Conservation (phyloP, 192 early-diverging fungal genomes). For the Piromyces finnis region DNA sequence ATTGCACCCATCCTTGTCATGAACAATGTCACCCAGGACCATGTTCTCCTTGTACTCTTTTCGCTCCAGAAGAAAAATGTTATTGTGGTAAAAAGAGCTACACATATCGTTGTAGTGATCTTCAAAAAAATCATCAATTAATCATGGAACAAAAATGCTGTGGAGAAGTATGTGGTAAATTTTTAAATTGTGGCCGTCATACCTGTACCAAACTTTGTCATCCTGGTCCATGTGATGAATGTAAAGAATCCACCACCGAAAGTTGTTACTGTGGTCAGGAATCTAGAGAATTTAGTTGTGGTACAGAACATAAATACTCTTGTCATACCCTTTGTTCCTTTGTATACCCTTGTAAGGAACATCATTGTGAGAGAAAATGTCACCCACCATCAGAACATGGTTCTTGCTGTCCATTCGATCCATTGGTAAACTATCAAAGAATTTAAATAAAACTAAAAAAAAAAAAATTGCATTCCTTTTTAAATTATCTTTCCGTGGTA, state of each 20-base stretch:
- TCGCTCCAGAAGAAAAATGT: conserved; percentile 58
- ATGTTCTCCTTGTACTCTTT: conserved; percentile 71
- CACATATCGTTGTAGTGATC: conserved; percentile 55
- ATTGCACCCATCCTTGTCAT: conserved; percentile 60
- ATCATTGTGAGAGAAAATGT: conserved; percentile 26
- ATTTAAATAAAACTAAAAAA: conserved; percentile 6
- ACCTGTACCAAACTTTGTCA: conserved; percentile 47
- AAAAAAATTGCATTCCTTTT: no score
- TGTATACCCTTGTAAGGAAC: conserved; percentile 24
- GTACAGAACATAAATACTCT: conserved; percentile 26
- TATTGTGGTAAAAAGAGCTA: conserved; percentile 59
- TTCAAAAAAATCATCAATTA: conserved; percentile 11
- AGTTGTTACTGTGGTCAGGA: conserved; percentile 51
- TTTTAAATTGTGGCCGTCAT: conserved; percentile 55
- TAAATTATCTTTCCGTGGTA: no score
- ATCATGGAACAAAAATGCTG: conserved; percentile 35
- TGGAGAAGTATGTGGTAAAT: conserved; percentile 42
- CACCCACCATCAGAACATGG: conserved; percentile 20
- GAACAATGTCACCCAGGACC: conserved; percentile 86
- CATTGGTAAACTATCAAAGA: conserved; percentile 12
- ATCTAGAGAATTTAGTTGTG: conserved; percentile 32
- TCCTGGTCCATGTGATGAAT: conserved; percentile 46
- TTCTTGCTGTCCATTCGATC: conserved; percentile 28
- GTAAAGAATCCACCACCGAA: conserved; percentile 27
- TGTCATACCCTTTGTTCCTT: conserved; percentile 26